Conservation (phyloP, 2,329 filamentous ascomycete species). For the Talaromyces rugulosus region DNA sequence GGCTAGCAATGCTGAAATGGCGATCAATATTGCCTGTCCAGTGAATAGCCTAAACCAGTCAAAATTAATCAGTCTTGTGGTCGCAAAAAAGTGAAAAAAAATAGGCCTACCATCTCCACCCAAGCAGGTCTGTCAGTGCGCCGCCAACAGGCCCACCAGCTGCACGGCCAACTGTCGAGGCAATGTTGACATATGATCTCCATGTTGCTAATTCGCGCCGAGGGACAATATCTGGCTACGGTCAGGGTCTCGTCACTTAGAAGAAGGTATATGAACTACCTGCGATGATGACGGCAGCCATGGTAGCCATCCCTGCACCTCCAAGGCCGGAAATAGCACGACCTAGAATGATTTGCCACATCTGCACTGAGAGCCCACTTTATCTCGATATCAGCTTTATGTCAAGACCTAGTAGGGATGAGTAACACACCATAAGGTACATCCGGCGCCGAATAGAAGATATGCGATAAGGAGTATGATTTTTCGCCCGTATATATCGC, state of each 20-base stretch:
- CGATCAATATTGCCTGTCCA: slow-evolving; percentile 52
- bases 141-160: slow-evolving; percentile 57
- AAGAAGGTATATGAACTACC: slow-evolving; percentile 10
- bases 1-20: slow-evolving; percentile 49
- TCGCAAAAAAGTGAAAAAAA: background rate
- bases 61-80: background rate
- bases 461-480: slow-evolving; percentile 48
- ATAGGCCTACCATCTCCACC: slow-evolving; percentile 57
- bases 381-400: background rate
- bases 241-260: background rate
- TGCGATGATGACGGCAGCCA: slow-evolving; percentile 47
- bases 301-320: slow-evolving; percentile 40
- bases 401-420: too few relatives aligned
- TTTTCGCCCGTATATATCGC: slow-evolving; percentile 56
- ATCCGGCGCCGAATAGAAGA: slow-evolving; percentile 48
- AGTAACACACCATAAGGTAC: slow-evolving; percentile 30
- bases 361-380: slow-evolving; percentile 33
- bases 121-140: slow-evolving; percentile 57
- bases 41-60: slow-evolving; percentile 47
- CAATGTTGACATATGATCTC: slow-evolving; percentile 50
- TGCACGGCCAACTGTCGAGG: slow-evolving; percentile 47
- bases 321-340: slow-evolving; percentile 42
- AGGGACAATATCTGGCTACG: slow-evolving; percentile 42
- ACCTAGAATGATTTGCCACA: slow-evolving; percentile 39
- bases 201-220: slow-evolving; percentile 46